A percentile compares a stretch with the other conserved stretches of the same genome.
Conservation (phyloP, 441 rosid genomes). For the Erodium trifolium region DNA sequence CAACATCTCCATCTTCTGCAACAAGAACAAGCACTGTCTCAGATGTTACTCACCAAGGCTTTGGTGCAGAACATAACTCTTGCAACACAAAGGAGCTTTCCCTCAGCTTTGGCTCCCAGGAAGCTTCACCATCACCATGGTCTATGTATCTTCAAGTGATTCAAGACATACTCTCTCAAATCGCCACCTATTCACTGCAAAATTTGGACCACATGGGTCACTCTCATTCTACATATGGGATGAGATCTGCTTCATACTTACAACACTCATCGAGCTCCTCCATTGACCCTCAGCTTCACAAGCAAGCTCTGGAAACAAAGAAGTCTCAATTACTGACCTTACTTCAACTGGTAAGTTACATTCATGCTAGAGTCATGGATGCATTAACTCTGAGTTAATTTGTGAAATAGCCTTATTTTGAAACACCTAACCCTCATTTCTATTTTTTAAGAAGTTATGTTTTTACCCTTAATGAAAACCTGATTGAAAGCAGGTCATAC, state of each 20-base stretch:
- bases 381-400: too few species aligned
- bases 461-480: too few species aligned
- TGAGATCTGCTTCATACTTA: constrained; percentile 20
- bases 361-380: background rate
- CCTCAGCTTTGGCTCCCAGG: constrained; percentile 30
- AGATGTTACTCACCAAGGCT: constrained; percentile 25
- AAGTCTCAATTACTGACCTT: constrained; percentile 55
- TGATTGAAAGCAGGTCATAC: too few species aligned
- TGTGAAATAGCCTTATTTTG: too few species aligned
- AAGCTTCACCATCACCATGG: constrained; percentile 30
- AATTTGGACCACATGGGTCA: constrained; percentile 31
- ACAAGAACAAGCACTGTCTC: constrained; percentile 27
- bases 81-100: constrained; percentile 47
- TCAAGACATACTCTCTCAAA: constrained; percentile 77
- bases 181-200: constrained; percentile 65
- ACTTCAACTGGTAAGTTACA: constrained; percentile 57
- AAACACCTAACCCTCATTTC: too few species aligned
- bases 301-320: constrained; percentile 40
- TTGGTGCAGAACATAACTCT: constrained; percentile 49
- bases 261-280: constrained; percentile 20
- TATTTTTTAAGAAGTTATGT: too few species aligned
- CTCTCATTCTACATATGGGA: constrained; percentile 22
- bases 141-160: constrained; percentile 60
- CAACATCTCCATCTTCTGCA: constrained; percentile 38
- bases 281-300: constrained; percentile 23